Evolutionary conservation across 306 rosid species (phyloP).

Genomic region (Lathyrus oleraceus): DNA sequence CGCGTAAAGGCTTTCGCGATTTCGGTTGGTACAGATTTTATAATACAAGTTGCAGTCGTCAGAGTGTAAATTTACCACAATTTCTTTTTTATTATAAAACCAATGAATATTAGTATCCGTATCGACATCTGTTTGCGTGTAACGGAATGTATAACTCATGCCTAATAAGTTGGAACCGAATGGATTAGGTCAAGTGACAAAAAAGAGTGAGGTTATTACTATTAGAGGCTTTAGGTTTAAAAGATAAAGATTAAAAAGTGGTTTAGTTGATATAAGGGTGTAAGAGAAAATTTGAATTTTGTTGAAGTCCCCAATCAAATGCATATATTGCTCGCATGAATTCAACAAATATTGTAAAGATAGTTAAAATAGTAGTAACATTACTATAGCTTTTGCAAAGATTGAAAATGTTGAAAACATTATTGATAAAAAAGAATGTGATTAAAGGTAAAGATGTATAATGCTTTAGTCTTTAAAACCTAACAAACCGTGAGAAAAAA

Average conservation of each 20-base stretch:
- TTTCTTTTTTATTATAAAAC: too few relatives aligned
- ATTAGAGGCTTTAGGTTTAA: constrained; percentile 20
- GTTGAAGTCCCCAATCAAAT: constrained; percentile 51
- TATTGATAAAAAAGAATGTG: constrained; percentile 44
- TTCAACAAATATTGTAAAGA: constrained; percentile 34
- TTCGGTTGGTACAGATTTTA: too few relatives aligned
- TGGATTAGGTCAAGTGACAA: constrained; percentile 44
- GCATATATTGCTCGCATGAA: constrained; percentile 37
- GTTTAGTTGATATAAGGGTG: constrained; percentile 16
- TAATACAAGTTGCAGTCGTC: too few relatives aligned
- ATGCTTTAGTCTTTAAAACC: constrained; percentile 41
- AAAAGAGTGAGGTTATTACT: constrained; percentile 19
- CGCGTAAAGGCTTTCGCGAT: too few relatives aligned
- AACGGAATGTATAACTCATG: background rate
- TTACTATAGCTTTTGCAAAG: constrained; percentile 25
- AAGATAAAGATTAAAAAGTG: constrained; percentile 36
- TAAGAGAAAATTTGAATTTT: constrained; percentile 20
- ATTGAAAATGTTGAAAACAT: constrained; percentile 37
- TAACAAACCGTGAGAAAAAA: constrained; percentile 45
- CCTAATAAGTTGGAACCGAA: constrained; percentile 31
- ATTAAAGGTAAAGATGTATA: constrained; percentile 49
- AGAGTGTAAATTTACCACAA: too few relatives aligned
- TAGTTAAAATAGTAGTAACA: constrained; percentile 22
- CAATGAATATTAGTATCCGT: too few relatives aligned
- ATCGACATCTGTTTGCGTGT: too few relatives aligned